A percentile compares a stretch with the other conserved stretches of the same genome.
Evolutionary conservation across 768 basidiomycete genomes (phyloP).

Genomic region (Cubamyces lactineus): DNA sequence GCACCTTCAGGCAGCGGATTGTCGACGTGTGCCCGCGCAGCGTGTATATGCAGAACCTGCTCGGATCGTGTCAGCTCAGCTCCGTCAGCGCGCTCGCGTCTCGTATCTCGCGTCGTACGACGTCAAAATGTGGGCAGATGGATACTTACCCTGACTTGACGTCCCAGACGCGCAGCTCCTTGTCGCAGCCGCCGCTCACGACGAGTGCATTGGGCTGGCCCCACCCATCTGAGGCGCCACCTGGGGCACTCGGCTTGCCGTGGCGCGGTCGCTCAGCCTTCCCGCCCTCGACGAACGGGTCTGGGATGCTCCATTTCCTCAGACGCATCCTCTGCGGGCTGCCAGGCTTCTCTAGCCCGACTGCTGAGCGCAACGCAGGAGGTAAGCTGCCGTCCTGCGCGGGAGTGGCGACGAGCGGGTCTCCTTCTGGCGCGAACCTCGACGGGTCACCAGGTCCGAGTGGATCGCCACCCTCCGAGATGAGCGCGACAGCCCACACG

Average conservation of each 20-base stretch:
- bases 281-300: slow-evolving; percentile 19
- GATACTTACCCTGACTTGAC: slow-evolving; percentile 72
- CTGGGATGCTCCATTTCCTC: slow-evolving; percentile 9
- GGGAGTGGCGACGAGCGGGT: slow-evolving; percentile 15
- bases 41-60: slow-evolving; percentile 70
- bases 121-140: neutral
- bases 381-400: slow-evolving; percentile 17
- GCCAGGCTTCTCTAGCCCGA: slow-evolving; percentile 13
- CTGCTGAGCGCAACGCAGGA: slow-evolving; percentile 11
- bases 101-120: no score
- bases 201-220: slow-evolving; percentile 83
- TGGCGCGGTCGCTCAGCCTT: neutral
- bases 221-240: slow-evolving; percentile 70
- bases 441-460: slow-evolving; percentile 17
- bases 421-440: slow-evolving; percentile 5
- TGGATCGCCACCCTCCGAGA: slow-evolving; percentile 60
- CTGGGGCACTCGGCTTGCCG: slow-evolving; percentile 30
- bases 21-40: slow-evolving; percentile 88
- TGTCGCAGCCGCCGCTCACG: slow-evolving; percentile 93
- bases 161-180: slow-evolving; percentile 92
- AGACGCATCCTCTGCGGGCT: neutral
- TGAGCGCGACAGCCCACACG: slow-evolving; percentile 90
- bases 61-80: neutral
- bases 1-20: slow-evolving; percentile 85
- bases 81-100: no score